A percentile compares a stretch with the other conserved stretches of the same genome.
phyloP scores from a whole-genome alignment of 257 asterid genomes.

The Cynanchum wilfordii region DNA sequence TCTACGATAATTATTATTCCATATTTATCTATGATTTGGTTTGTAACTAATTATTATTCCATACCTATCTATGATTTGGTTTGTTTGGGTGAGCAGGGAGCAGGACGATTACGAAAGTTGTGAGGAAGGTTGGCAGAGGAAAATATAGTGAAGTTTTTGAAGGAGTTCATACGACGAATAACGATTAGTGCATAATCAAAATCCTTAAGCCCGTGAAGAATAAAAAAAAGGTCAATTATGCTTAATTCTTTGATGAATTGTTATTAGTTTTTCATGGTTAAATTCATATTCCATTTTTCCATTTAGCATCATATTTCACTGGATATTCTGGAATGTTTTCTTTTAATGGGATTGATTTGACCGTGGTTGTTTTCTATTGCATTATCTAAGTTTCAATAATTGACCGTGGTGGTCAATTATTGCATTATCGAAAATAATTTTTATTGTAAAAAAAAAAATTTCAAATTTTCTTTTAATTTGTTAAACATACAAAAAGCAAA shows the following conservation, averaged over 20 bases:
- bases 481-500: too few relatives aligned
- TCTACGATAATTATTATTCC: neutral
- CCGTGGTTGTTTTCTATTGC: too few relatives aligned
- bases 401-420: too few relatives aligned
- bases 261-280: too few relatives aligned
- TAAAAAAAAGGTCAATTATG: constrained; percentile 66
- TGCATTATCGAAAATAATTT: too few relatives aligned
- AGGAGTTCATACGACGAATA: constrained; percentile 68
- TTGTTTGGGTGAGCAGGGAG: constrained; percentile 52
- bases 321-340: neutral
- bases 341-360: neutral
- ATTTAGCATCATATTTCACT: neutral
- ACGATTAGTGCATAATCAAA: constrained; percentile 80
- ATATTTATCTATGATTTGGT: too few relatives aligned
- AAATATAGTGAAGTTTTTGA: constrained; percentile 95
- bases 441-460: too few relatives aligned
- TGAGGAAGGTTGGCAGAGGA: constrained; percentile 93
- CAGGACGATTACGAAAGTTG: constrained; percentile 96
- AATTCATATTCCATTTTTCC: neutral
- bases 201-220: constrained; percentile 95
- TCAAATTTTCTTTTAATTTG: too few relatives aligned
- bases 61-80: constrained; percentile 10
- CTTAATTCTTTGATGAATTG: neutral
- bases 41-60: too few relatives aligned
- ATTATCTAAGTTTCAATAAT: too few relatives aligned